Base-by-base conservation (phyloP, 1,139 yeast species). In the Candida sp. region DNA sequence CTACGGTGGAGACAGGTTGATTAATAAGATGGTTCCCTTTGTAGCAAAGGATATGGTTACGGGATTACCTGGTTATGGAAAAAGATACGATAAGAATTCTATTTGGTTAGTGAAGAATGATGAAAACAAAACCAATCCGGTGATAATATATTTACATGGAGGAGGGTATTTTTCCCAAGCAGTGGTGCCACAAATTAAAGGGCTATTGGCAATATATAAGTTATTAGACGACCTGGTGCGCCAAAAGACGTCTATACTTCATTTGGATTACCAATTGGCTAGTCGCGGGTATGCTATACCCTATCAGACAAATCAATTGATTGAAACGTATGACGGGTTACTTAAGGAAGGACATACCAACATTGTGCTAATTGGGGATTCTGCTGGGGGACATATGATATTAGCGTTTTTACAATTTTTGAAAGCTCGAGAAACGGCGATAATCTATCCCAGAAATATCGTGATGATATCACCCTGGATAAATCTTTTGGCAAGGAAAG, bases 401-500 rank as follows among this genome's bases (percentile, higher is more conserved):
- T 50, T 67, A 9, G 48, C 53, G 23, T 61, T 55, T 43, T 49
- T 61, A 8, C 65, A 64, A 46, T 59, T 51, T 42, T 38, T 19
- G 7, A 45, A 45, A 19, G 36, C 42, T 23, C 56, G 19, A 32
- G 19, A 12, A 6, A 32, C 12, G 19, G 19, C 6, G 12, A 7
- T 32, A 32, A 11, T 32, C 12, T 32, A 32, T 38, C 79, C 78
- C 1, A 52, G 51, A 3, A 58, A 66, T 40, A 49, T 66, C 38
- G 45, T 70, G 1, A 57, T 73, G 40, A 53, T 73, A 25, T 62
- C 70, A 45, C 78, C 79, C 1, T 73, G 79, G 79, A 63, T 62
- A 11, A 48, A 52, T 35, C 33, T 52, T 33, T 36, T 47, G 37
- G 52, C 53, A 7, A 51, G 41, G 7, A 30, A 12, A 22, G 35